Evolutionary conservation across 768 basidiomycete species (phyloP), one percentile per base, ranked within the genome.

Genomic region (Leccinum obscurum): DNA sequence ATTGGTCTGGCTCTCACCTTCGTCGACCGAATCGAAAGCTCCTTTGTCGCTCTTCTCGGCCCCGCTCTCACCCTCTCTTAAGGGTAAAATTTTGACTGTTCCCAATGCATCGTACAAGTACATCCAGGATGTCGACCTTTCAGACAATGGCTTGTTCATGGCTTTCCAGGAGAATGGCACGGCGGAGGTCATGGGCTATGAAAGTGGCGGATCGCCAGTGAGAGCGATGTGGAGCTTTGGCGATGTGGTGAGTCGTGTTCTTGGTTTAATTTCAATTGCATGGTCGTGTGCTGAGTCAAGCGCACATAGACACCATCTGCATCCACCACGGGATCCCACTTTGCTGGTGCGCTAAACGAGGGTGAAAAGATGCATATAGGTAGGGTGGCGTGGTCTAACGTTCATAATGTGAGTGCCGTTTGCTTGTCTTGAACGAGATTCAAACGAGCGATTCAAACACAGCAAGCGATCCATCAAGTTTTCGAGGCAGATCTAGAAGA

Each of bases 341-440:
- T 84, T 66, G 73, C 83, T 6, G 89, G 89, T 28, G 83, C 79
- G 6, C 49, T 83, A 4, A 81, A 84, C 64, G 75, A 73, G 22
- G 70, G 79, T 13, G 85, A 84, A 3, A 70, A 75, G 4, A 77
- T 84, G 1, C 84, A 85, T 63, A 72, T 93, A 49, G 80, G 81
- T 10, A 83, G 89, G 17, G 74, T 90, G 0, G 87, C 81, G 67
- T 93, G 89, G 90, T 86, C 87, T 1, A 78, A 83, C 62, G 62
- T 64, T 5, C 66, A 81, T 30, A 72, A 77, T 49, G 92, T 90
- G 69, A 63, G 83, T 77, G 44, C 20, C 26, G 39, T 44, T 49
- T n/a, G 3, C 30, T 32, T 46, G 20, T 50, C 49, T 26, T 17
- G 24, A 26, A 28, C 32, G 11, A 24, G 17, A 17, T 59, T 37